These are phyloP conservation scores for Solanum dulcamara DNA, from an alignment of 257 asterid genomes.

Conservation along the genomic window DNA sequence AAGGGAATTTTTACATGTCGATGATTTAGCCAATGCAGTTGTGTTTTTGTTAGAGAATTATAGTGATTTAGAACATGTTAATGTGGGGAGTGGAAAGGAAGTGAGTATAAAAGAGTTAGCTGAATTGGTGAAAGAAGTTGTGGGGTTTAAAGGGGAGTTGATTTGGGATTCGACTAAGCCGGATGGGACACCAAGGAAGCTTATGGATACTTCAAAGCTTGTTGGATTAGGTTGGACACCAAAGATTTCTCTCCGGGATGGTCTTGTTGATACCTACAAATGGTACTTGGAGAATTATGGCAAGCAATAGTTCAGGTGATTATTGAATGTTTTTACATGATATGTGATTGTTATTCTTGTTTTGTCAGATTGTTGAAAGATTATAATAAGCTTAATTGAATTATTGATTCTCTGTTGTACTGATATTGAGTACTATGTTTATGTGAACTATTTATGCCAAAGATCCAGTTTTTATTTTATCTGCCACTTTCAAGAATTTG, in stretches of 20 bases:
- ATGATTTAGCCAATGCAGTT: slow-evolving; percentile 77
- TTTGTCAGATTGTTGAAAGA: background rate
- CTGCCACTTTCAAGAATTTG: background rate
- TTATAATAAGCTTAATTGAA: background rate
- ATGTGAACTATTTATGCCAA: background rate
- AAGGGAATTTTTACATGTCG: slow-evolving; percentile 87
- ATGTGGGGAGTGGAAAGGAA: slow-evolving; percentile 93
- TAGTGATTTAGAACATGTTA: slow-evolving; percentile 73
- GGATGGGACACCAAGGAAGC: slow-evolving; percentile 94
- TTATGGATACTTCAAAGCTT: slow-evolving; percentile 84
- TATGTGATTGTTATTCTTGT: background rate
- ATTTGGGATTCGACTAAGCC: slow-evolving; percentile 85
- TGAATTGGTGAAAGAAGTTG: slow-evolving; percentile 75
- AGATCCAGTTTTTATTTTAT: background rate
- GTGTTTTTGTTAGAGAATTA: slow-evolving; percentile 64
- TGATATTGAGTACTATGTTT: background rate
- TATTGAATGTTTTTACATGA: background rate
- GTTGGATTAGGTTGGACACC: slow-evolving; percentile 80
- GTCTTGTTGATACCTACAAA: slow-evolving; percentile 54
- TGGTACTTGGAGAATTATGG: slow-evolving; percentile 73
- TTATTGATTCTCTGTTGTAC: background rate
- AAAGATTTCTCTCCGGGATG: slow-evolving; percentile 62
- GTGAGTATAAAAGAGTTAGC: slow-evolving; percentile 80
- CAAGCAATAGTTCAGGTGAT: slow-evolving; percentile 29
- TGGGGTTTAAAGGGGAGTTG: slow-evolving; percentile 72